Percentiles rank a stretch among this genome's conserved stretches.
Evolutionary conservation across 306 rosid genomes (phyloP).

Genomic region (Leucaena leucocephala): DNA sequence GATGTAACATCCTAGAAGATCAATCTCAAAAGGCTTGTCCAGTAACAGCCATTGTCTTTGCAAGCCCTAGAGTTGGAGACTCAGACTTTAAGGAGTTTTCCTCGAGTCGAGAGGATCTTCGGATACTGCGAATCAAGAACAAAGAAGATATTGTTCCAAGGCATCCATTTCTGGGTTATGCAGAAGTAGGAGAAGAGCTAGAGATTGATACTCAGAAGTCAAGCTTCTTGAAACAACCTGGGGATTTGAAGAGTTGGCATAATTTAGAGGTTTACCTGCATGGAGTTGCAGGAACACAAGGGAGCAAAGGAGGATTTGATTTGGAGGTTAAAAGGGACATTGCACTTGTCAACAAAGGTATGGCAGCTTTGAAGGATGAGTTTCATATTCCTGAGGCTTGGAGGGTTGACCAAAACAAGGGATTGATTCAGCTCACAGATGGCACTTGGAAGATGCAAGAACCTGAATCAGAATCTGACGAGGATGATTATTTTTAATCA

Average conservation of each 20-base stretch:
- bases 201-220: conserved; percentile 58
- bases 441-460: too few species aligned
- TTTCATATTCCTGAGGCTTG: neutral
- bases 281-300: conserved; percentile 8
- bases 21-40: neutral
- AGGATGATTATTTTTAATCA: too few species aligned
- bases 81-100: neutral
- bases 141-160: conserved; percentile 2
- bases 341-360: neutral
- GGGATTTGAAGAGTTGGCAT: conserved; percentile 44
- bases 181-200: conserved; percentile 18
- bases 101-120: neutral
- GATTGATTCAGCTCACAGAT: too few species aligned
- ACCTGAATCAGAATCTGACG: neutral
- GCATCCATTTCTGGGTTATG: neutral
- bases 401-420: too few species aligned
- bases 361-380: neutral
- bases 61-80: neutral
- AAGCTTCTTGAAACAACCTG: conserved; percentile 44
- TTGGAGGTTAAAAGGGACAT: neutral
- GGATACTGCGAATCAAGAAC: neutral
- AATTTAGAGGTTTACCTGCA: conserved; percentile 40
- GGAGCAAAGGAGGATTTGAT: neutral
- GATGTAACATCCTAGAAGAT: conserved; percentile 12
- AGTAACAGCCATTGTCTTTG: conserved; percentile 1